phyloP scores from a whole-genome alignment of 768 basidiomycete genomes.

The Boletus subcaerulescens region DNA sequence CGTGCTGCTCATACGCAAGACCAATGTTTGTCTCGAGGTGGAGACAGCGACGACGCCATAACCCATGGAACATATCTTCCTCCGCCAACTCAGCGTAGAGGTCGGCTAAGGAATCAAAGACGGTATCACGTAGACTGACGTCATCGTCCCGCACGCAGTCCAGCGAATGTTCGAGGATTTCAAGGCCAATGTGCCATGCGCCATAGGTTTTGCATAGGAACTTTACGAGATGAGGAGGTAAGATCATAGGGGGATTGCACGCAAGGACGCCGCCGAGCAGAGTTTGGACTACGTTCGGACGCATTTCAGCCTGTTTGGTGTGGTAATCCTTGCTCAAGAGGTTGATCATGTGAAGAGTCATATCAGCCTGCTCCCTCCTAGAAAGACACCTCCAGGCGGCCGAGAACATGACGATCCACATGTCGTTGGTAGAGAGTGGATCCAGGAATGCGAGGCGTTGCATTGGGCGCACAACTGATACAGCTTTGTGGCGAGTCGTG shows the following conservation, averaged over 20 bases:
- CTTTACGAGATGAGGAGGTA: constrained; percentile 94
- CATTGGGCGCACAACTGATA: constrained; percentile 66
- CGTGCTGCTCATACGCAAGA: constrained; percentile 90
- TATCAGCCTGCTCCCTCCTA: constrained; percentile 82
- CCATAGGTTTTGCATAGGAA: constrained; percentile 95
- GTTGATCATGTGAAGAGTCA: constrained; percentile 85
- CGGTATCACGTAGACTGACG: constrained; percentile 70
- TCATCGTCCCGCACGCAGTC: constrained; percentile 82
- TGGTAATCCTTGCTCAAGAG: constrained; percentile 94
- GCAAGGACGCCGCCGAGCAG: constrained; percentile 80
- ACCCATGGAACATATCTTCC: constrained; percentile 95
- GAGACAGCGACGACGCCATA: constrained; percentile 90
- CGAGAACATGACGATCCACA: constrained; percentile 87
- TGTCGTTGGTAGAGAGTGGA: constrained; percentile 68
- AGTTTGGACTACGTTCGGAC: constrained; percentile 91
- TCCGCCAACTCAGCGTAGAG: constrained; percentile 94
- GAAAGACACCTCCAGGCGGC: constrained; percentile 83
- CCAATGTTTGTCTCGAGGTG: constrained; percentile 87
- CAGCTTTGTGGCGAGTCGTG: constrained; percentile 45
- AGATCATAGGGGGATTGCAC: constrained; percentile 82
- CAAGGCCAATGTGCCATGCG: constrained; percentile 90
- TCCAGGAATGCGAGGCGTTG: constrained; percentile 84
- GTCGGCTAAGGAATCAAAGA: constrained; percentile 89
- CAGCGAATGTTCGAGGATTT: constrained; percentile 79
- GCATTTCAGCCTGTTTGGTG: constrained; percentile 79